phyloP scores from a whole-genome alignment of 768 basidiomycete genomes.

The Hortiboletus flavorubellus region DNA sequence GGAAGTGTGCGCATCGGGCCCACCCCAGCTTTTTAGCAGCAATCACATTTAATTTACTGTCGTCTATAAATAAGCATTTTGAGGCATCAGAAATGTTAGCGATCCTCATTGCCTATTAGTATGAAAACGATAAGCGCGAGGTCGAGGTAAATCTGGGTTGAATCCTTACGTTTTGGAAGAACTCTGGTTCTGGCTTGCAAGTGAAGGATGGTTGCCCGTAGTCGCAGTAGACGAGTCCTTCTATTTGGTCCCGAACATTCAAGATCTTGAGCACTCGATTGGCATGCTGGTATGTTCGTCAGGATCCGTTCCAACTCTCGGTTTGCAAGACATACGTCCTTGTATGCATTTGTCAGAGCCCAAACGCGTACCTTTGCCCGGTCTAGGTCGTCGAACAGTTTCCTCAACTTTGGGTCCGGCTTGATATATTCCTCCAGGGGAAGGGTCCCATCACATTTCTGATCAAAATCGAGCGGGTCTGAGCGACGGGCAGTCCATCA shows the following conservation, averaged over 20 bases:
- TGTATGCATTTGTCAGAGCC: slow-evolving; percentile 85
- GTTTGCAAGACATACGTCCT: slow-evolving; percentile 45
- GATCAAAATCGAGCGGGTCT: slow-evolving; percentile 85
- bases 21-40: slow-evolving; percentile 66
- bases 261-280: slow-evolving; percentile 74
- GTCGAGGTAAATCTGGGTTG: neutral
- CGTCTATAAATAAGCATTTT: slow-evolving; percentile 79
- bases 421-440: slow-evolving; percentile 78
- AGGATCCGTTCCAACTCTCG: neutral
- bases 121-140: neutral
- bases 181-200: slow-evolving; percentile 80
- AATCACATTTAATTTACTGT: slow-evolving; percentile 65
- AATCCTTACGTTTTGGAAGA: slow-evolving; percentile 53
- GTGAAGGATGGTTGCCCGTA: slow-evolving; percentile 62
- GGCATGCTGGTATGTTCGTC: slow-evolving; percentile 57
- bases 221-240: slow-evolving; percentile 77
- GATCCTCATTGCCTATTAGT: slow-evolving; percentile 56
- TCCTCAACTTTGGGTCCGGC: slow-evolving; percentile 56
- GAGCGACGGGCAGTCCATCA: slow-evolving; percentile 8
- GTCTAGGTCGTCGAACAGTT: slow-evolving; percentile 77
- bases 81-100: slow-evolving; percentile 61
- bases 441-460: slow-evolving; percentile 77
- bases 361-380: slow-evolving; percentile 74
- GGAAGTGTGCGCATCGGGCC: slow-evolving; percentile 74
- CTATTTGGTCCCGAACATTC: slow-evolving; percentile 65